Percentiles rank a stretch among this genome's conserved stretches.
Evolutionary conservation across 1,284 basidiomycete genomes (phyloP).

Genomic region (Coniophora puteana): DNA sequence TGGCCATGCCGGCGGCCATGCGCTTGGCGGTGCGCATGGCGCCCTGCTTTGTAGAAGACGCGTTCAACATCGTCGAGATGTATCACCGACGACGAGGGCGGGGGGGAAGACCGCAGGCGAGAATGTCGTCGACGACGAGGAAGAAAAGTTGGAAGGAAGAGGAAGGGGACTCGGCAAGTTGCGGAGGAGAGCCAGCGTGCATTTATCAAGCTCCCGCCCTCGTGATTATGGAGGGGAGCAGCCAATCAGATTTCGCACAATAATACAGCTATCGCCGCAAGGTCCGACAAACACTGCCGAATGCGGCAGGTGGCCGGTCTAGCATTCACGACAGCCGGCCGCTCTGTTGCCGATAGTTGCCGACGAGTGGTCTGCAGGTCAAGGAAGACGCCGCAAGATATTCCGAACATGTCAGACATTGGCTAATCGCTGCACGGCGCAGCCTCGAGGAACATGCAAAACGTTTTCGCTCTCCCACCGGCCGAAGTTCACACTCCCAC

Average conservation of each 20-base stretch:
- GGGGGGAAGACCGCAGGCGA: no score
- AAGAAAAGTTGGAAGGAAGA: conserved; percentile 16
- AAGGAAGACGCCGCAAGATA: background rate
- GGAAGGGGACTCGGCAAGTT: conserved; percentile 20
- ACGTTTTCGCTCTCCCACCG: background rate
- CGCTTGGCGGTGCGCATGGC: conserved; percentile 58
- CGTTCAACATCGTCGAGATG: conserved; percentile 64
- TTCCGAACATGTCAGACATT: background rate
- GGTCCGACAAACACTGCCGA: conserved; percentile 7
- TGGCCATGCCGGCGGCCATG: conserved; percentile 73
- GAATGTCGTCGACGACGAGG: conserved; percentile 10
- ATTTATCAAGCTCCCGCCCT: conserved; percentile 19
- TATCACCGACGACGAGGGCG: conserved; percentile 29
- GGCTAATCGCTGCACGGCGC: no score
- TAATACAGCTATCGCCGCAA: conserved; percentile 19
- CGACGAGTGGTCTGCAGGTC: background rate
- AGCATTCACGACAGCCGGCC: conserved; percentile 9
- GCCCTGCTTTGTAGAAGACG: conserved; percentile 56
- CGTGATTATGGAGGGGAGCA: conserved; percentile 14
- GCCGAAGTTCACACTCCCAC: background rate
- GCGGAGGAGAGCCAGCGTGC: conserved; percentile 9
- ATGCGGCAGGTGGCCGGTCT: background rate
- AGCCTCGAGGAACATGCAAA: background rate
- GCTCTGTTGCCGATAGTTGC: conserved; percentile 16
- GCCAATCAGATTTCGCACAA: conserved; percentile 22